Evolutionary conservation across 2,329 filamentous ascomycete genomes (phyloP), one percentile per base, ranked within the genome.

Genomic region (Colletotrichum musae): DNA sequence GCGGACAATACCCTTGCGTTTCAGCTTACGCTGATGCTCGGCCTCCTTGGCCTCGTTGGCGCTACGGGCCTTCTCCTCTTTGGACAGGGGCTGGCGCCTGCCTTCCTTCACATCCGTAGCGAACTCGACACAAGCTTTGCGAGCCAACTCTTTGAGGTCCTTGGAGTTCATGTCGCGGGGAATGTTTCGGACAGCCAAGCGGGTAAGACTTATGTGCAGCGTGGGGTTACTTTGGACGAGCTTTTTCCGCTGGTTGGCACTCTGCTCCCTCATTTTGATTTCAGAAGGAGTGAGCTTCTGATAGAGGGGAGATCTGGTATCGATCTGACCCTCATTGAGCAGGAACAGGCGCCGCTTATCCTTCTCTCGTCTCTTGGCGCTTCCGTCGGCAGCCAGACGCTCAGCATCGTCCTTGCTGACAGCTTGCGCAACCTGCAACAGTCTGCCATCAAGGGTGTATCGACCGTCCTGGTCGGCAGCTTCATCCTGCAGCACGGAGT

Each of bases 61-160:
- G 58, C 94, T 94, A 48, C 96, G 91, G 16, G 89, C 84, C 61
- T 93, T 87, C 79, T 99, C 97, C 76, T 99, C 96, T 77, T 93
- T 94, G n/a, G 93, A 96, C 3, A 99, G 86, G 21, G 91, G 92
- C 72, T 92, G 84, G 32, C 96, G 92, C 43, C 86, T 87, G 15
- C 93, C 94, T 32, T 86, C 87, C 78, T 95, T 97, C 73, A 95
- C 94, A 75, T 99, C 96, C 70, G 87, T 92, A 48, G 96, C 95
- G 76, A 99, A 99, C 1, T 94, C 95, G 57, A 98, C 96, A 13
- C 98, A 89, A n/a, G 94, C 96, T 79, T 96, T 89, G 72, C 96
- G 90, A 12, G 96, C 96, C 53, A 99, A 88, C 50, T 93, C 92
- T 80, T 99, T 99, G 58, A 99, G 87, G 62, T 94, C 93, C 80